phyloP scores from a whole-genome alignment of 371 early-diverging fungal genomes.

The Amoeboaphelidium protococcarum region DNA sequence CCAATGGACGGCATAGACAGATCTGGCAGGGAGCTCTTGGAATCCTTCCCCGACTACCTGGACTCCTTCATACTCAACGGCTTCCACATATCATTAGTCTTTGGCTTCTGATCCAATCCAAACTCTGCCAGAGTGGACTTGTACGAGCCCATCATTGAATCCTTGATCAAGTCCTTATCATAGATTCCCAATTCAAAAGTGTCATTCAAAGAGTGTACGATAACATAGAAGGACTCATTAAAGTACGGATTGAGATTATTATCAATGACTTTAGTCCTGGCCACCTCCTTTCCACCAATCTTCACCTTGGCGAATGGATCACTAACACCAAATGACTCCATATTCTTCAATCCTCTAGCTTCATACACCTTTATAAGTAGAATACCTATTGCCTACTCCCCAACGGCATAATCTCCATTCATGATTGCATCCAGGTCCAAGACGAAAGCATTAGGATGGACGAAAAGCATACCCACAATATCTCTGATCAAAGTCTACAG shows the following conservation, averaged over 20 bases:
- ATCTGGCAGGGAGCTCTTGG: too few species aligned
- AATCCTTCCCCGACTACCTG: not conserved
- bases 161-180: constrained; percentile 32
- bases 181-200: constrained; percentile 37
- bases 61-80: not conserved
- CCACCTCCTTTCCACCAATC: constrained; percentile 37
- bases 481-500: not conserved
- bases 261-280: constrained; percentile 35
- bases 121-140: not conserved
- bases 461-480: not conserved
- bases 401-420: constrained; percentile 20
- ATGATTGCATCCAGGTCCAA: constrained; percentile 58
- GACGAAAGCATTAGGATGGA: constrained; percentile 46
- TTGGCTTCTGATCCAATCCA: not conserved
- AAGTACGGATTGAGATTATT: constrained; percentile 52
- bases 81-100: not conserved
- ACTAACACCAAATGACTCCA: constrained; percentile 30
- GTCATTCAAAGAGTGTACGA: constrained; percentile 33
- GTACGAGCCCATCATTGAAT: constrained; percentile 30
- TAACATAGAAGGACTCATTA: constrained; percentile 48
- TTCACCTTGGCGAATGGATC: constrained; percentile 53
- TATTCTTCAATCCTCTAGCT: constrained; percentile 42
- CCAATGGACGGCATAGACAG: not conserved
- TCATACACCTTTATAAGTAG: constrained; percentile 44
- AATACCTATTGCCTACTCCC: constrained; percentile 53